Percentiles rank a stretch among this genome's conserved stretches.
Conservation (phyloP, 495 filamentous ascomycete species). For the Oleoguttula mirabilis region DNA sequence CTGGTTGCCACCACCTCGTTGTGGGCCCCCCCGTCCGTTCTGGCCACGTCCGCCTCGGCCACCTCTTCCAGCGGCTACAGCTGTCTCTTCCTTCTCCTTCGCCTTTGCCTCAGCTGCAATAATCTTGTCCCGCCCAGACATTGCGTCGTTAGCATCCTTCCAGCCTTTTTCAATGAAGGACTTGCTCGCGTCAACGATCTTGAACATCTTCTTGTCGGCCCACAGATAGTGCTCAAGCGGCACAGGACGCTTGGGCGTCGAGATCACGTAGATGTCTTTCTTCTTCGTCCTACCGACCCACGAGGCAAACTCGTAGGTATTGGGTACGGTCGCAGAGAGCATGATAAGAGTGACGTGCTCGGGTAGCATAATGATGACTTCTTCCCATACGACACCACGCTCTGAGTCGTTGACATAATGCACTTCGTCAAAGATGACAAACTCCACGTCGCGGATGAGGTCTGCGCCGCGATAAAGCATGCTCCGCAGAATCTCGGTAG, state of each 20-base stretch:
- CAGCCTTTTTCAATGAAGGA: constrained; percentile 78
- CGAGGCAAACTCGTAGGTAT: constrained; percentile 93
- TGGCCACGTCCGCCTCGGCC: constrained; percentile 19
- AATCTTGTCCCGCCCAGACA: constrained; percentile 71
- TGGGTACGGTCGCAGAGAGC: constrained; percentile 91
- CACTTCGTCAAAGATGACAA: constrained; percentile 97
- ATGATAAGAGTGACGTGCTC: constrained; percentile 92
- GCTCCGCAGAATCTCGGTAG: constrained; percentile 91
- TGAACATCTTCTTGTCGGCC: constrained; percentile 81
- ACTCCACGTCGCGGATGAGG: constrained; percentile 92
- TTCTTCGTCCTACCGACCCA: constrained; percentile 98
- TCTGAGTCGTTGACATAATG: constrained; percentile 98
- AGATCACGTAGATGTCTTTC: constrained; percentile 98
- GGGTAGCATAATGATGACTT: constrained; percentile 98
- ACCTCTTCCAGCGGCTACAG: constrained; percentile 20
- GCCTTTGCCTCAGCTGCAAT: constrained; percentile 37
- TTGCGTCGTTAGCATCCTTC: constrained; percentile 80
- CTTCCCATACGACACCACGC: constrained; percentile 96
- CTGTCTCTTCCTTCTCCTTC: constrained; percentile 34
- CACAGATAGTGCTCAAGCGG: constrained; percentile 93
- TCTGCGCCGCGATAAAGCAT: constrained; percentile 97
- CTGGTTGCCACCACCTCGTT: constrained; percentile 43
- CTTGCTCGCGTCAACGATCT: constrained; percentile 89
- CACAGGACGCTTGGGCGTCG: constrained; percentile 87
- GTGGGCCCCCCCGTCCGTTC: constrained; percentile 27